Conservation (phyloP, 2,329 filamentous ascomycete species). For the Podosphaera fusca region DNA sequence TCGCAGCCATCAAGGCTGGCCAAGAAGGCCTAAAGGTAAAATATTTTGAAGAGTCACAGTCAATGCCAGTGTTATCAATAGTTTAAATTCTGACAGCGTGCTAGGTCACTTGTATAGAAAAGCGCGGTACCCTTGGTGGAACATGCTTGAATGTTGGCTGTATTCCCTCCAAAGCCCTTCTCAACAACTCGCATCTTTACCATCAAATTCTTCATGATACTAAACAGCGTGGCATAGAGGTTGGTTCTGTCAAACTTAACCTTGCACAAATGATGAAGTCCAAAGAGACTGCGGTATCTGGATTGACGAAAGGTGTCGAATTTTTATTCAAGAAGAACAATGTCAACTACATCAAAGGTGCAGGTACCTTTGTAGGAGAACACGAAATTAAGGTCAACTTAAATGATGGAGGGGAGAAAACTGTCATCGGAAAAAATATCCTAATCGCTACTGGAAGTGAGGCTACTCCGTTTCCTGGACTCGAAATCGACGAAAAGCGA, state of each 20-base stretch:
- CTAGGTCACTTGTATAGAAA: conserved; percentile 92
- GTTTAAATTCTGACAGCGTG: background rate
- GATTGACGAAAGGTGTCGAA: conserved; percentile 91
- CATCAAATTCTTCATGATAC: conserved; percentile 94
- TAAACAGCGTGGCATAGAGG: conserved; percentile 91
- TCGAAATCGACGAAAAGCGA: conserved; percentile 92
- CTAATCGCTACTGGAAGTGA: conserved; percentile 92
- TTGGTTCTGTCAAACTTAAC: conserved; percentile 92
- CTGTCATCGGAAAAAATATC: conserved; percentile 82
- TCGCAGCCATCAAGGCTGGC: conserved; percentile 95
- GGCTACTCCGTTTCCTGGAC: conserved; percentile 83
- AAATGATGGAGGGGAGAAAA: conserved; percentile 76
- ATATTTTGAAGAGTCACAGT: background rate
- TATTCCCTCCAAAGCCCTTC: conserved; percentile 95
- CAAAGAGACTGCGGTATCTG: conserved; percentile 73
- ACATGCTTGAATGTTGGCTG: conserved; percentile 98
- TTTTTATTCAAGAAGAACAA: conserved; percentile 99
- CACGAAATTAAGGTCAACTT: conserved; percentile 81
- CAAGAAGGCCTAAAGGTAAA: conserved; percentile 86
- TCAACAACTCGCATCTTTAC: conserved; percentile 98
- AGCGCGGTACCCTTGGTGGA: conserved; percentile 81
- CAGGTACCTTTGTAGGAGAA: conserved; percentile 67
- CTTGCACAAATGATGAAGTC: conserved; percentile 93
- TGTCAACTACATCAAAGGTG: conserved; percentile 92
- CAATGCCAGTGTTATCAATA: background rate